A percentile compares a stretch with the other conserved stretches of the same genome.
Evolutionary conservation across 2,329 filamentous ascomycete species (phyloP).

Genomic region (Beauveria sp.): DNA sequence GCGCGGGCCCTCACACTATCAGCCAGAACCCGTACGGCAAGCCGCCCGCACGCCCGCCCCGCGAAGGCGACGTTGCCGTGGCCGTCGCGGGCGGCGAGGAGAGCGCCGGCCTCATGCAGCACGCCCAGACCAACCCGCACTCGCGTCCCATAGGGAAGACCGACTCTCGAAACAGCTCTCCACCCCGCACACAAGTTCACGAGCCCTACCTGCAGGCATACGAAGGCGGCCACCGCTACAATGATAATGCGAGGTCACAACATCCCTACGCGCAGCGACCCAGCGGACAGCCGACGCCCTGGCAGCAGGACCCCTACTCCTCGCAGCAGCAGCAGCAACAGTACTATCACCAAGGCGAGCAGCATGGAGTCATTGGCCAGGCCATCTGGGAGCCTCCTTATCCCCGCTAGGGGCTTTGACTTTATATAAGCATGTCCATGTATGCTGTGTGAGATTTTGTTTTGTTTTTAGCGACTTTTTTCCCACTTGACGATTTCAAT

Average conservation of each 20-base stretch:
- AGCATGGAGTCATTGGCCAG: slow-evolving; percentile 12
- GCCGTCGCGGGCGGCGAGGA: slow-evolving; percentile 25
- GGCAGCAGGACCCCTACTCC: neutral
- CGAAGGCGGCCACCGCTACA: neutral
- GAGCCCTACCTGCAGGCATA: slow-evolving; percentile 8
- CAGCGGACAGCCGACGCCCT: neutral
- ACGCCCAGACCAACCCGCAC: slow-evolving; percentile 25
- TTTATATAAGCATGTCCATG: neutral
- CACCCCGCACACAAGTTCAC: slow-evolving; percentile 3
- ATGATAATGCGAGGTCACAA: neutral
- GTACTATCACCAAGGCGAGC: neutral
- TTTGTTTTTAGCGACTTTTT: neutral
- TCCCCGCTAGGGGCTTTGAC: neutral
- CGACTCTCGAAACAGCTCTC: neutral
- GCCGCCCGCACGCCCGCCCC: slow-evolving; percentile 20
- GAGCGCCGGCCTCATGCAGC: slow-evolving; percentile 35
- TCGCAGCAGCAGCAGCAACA: slow-evolving; percentile 6
- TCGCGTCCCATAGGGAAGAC: neutral
- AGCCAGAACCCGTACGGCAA: slow-evolving; percentile 30
- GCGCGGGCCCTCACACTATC: slow-evolving; percentile 28
- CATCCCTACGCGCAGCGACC: slow-evolving; percentile 5
- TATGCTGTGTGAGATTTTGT: neutral
- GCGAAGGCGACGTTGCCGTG: slow-evolving; percentile 14
- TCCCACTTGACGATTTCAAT: no score
- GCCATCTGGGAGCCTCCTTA: slow-evolving; percentile 10